Evolutionary conservation across 2,329 filamentous ascomycete species (phyloP).

Genomic region (Colletotrichum acutatum): DNA sequence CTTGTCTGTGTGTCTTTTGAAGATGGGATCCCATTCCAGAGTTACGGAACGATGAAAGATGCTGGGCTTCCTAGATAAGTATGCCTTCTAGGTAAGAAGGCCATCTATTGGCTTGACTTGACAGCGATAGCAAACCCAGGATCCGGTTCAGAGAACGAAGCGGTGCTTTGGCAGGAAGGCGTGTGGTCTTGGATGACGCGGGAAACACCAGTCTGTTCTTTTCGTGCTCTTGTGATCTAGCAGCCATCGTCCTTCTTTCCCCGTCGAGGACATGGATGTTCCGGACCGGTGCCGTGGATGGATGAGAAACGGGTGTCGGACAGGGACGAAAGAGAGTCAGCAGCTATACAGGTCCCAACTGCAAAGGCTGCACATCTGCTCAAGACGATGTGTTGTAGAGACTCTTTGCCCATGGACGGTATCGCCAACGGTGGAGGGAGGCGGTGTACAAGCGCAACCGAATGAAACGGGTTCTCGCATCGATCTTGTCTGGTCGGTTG

Average conservation of each 20-base stretch:
- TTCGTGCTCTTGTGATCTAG: constrained; percentile 39
- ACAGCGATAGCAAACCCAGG: constrained; percentile 36
- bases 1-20: too few relatives aligned
- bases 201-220: constrained; percentile 39
- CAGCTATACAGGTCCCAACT: constrained; percentile 22
- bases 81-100: background rate
- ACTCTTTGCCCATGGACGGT: too few relatives aligned
- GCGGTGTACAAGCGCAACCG: background rate
- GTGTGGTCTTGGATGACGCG: background rate
- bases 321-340: constrained; percentile 38
- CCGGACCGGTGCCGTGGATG: constrained; percentile 37
- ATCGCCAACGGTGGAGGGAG: too few relatives aligned
- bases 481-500: constrained; percentile 38
- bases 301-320: constrained; percentile 39
- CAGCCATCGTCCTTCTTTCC: constrained; percentile 37
- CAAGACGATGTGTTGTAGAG: too few relatives aligned
- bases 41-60: too few relatives aligned
- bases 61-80: too few relatives aligned
- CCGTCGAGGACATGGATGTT: constrained; percentile 28
- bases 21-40: too few relatives aligned
- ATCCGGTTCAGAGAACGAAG: constrained; percentile 35
- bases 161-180: background rate
- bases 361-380: background rate
- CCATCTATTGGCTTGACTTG: constrained; percentile 37
- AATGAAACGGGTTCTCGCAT: constrained; percentile 32